Conservation (phyloP, 73 alveolate genomes). For the Paramecium caudatum region DNA sequence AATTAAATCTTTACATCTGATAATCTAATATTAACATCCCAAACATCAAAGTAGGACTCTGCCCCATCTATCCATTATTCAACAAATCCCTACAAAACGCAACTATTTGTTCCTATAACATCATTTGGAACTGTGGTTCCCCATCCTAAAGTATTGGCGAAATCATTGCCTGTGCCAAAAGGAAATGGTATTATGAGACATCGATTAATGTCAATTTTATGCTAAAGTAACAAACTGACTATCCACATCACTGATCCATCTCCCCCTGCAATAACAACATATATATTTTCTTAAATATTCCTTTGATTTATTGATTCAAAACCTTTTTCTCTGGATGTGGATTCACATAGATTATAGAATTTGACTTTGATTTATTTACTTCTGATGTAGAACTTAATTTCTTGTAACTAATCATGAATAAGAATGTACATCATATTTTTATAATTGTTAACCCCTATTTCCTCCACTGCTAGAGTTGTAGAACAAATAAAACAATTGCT, state of each 20-base stretch:
- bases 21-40: conserved; percentile 89
- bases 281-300: background rate
- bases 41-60: conserved; percentile 85
- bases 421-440: conserved; percentile 1
- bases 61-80: conserved; percentile 77
- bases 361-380: background rate
- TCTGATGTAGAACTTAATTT: background rate
- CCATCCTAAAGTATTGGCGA: conserved; percentile 81
- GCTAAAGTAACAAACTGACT: conserved; percentile 76
- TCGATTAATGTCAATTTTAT: conserved; percentile 72
- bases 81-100: conserved; percentile 41
- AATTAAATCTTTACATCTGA: conserved; percentile 65
- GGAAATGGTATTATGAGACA: conserved; percentile 83
- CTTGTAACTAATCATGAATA: background rate
- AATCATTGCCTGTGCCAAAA: conserved; percentile 93
- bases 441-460: background rate
- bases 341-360: background rate
- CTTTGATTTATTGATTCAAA: background rate
- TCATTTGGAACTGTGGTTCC: conserved; percentile 77
- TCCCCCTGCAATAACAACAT: conserved; percentile 86
- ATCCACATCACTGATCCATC: conserved; percentile 92
- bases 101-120: conserved; percentile 64
- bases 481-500: conserved; percentile 16
- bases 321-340: conserved; percentile 12
- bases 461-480: conserved; percentile 62